Evolutionary conservation across 768 basidiomycete species (phyloP).

Genomic region (Megacollybia marginata): DNA sequence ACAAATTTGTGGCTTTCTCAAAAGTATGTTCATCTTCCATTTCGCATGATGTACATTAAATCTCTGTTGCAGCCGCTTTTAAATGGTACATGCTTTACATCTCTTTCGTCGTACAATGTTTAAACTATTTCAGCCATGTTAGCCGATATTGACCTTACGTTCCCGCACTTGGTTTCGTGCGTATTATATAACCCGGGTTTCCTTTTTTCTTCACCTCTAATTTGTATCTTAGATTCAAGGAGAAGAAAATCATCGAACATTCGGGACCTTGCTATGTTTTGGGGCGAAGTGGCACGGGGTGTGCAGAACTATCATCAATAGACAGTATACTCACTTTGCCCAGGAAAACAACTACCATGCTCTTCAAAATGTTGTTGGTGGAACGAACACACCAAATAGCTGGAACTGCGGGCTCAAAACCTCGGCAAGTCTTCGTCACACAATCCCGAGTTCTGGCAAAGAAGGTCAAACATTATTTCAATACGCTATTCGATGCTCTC

Average conservation of each 20-base stretch:
- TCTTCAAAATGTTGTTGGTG: constrained; percentile 68
- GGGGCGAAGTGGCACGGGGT: constrained; percentile 74
- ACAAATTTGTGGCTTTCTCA: constrained; percentile 39
- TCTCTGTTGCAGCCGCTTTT: constrained; percentile 2
- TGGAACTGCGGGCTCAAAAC: constrained; percentile 29
- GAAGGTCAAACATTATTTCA: constrained; percentile 68
- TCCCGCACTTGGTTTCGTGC: constrained; percentile 38
- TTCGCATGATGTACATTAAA: background rate
- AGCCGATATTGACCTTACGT: constrained; percentile 39
- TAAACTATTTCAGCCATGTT: constrained; percentile 32
- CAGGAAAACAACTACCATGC: constrained; percentile 72
- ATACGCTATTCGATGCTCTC: constrained; percentile 40
- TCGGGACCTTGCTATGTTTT: constrained; percentile 56
- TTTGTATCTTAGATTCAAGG: constrained; percentile 26
- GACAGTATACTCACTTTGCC: background rate
- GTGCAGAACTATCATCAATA: constrained; percentile 4
- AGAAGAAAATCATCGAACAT: constrained; percentile 54
- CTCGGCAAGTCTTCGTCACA: constrained; percentile 67
- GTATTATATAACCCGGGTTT: constrained; percentile 7
- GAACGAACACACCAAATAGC: constrained; percentile 45
- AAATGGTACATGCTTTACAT: constrained; percentile 16
- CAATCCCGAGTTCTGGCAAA: constrained; percentile 57
- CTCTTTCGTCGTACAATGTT: background rate
- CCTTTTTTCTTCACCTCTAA: background rate
- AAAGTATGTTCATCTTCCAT: constrained; percentile 20